Evolutionary conservation across 2,329 filamentous ascomycete genomes (phyloP).

Genomic region (Botrytis pseudocinerea): DNA sequence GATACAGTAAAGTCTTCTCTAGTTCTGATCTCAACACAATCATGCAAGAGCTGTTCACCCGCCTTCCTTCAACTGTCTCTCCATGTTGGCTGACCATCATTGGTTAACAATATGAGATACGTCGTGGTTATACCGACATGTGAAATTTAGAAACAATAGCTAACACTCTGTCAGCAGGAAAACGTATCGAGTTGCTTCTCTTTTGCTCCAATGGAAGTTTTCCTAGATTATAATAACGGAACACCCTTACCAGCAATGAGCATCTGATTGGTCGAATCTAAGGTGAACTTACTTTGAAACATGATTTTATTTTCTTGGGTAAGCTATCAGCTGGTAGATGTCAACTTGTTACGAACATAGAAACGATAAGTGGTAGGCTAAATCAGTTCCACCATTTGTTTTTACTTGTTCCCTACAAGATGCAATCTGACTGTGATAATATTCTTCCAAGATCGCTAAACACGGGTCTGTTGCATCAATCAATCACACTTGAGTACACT

Average conservation of each 20-base stretch:
- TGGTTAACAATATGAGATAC: background rate
- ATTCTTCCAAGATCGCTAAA: background rate
- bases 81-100: background rate
- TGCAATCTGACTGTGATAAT: background rate
- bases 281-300: background rate
- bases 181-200: background rate
- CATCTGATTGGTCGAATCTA: background rate
- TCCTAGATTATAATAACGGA: background rate
- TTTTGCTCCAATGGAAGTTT: background rate
- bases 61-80: background rate
- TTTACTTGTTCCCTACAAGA: background rate
- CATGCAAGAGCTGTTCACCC: no score
- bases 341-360: background rate
- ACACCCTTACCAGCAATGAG: background rate
- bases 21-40: background rate
- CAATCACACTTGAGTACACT: background rate
- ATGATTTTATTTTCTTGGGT: background rate
- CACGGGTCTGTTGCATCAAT: background rate
- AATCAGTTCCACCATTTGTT: background rate
- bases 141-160: accelerated
- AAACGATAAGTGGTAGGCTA: background rate
- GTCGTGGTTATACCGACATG: background rate
- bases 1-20: background rate
- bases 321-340: background rate
- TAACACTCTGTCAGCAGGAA: no score